Base-by-base conservation (phyloP, 2,329 filamentous ascomycete genomes). In the Claviceps citrina region DNA sequence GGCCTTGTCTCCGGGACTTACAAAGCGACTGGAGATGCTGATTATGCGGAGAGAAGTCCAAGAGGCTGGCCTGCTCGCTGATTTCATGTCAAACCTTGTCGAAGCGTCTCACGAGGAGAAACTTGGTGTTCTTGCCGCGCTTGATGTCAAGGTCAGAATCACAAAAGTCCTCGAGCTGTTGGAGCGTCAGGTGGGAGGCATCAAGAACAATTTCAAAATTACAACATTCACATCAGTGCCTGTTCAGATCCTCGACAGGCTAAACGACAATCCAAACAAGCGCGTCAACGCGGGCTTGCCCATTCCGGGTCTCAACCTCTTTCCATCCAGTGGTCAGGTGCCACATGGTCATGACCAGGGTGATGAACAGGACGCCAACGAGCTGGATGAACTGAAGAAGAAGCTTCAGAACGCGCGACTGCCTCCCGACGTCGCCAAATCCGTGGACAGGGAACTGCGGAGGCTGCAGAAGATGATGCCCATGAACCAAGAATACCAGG, bases 31-130 rank as follows among this genome's bases (percentile, higher is more conserved):
- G 32, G 87, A 96, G 53, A 64, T 87, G 39, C 91, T 85, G 59
- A 94, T 98, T 47, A 71, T 78, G 25, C 78, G 81, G 57, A 93
- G 91, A 55, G 78, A 85, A 43, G 58, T 91, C 38, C 68, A 75
- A 31, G 86, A 96, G 49, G 87, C 87, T 1, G 89, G 89, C 2
- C 66, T 77, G 7, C 69, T 98, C 8, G 89, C 91, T 6, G 91
- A 98, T 57, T 96, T 96, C 57, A 95, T 98, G 85, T 81, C 85
- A 30, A 93, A 94, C 55, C 73, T 96, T 19, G 75, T 93, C 3
- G 85, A 94, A 46, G 79, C 82, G 38, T 81, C 77, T 8, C 82
- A 93, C 47, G 85, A 94, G 57, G 91, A 98, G 55, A 95, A 93
- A 59, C 69, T 98, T 40, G 76, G 83, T 41, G 75, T 98, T 13